Conservation (phyloP, 129 eudicot species). For the Arctium minus region DNA sequence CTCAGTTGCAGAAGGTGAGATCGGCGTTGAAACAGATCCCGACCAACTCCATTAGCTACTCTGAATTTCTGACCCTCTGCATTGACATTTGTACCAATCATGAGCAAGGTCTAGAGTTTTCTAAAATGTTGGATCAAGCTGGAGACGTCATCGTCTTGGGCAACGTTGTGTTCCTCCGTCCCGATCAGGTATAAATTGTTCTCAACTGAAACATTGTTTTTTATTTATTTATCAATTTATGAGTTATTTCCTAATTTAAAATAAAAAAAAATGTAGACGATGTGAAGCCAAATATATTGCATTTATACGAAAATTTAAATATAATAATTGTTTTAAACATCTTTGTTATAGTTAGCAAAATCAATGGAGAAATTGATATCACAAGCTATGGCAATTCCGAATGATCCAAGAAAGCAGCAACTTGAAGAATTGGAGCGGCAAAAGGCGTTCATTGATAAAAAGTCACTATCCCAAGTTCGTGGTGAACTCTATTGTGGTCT, state of each 20-base stretch:
- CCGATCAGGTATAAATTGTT: conserved; percentile 57
- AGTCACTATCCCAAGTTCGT: conserved; percentile 49
- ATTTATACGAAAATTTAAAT: neutral
- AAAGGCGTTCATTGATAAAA: conserved; percentile 54
- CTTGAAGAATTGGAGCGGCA: conserved; percentile 48
- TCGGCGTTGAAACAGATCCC: conserved; percentile 38
- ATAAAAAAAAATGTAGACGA: too few species aligned
- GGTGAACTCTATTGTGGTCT: conserved; percentile 72
- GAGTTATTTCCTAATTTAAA: neutral
- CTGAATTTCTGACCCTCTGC: conserved; percentile 50
- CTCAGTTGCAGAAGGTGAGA: conserved; percentile 58
- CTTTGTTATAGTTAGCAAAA: conserved; percentile 46
- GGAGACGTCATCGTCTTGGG: conserved; percentile 79
- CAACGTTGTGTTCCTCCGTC: conserved; percentile 63
- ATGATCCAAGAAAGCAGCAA: conserved; percentile 69
- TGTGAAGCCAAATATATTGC: too few species aligned
- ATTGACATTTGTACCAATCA: conserved; percentile 27
- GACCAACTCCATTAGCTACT: conserved; percentile 39
- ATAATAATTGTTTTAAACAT: neutral
- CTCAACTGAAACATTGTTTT: neutral
- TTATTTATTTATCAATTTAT: too few species aligned
- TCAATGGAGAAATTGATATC: conserved; percentile 63
- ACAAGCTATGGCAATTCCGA: conserved; percentile 48
- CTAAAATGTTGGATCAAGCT: conserved; percentile 55
- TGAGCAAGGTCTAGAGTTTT: conserved; percentile 56